A percentile compares a stretch with the other conserved stretches of the same genome.
Conservation (phyloP, 2,329 filamentous ascomycete species). For the Paecilomyces dactylethromorphus region DNA sequence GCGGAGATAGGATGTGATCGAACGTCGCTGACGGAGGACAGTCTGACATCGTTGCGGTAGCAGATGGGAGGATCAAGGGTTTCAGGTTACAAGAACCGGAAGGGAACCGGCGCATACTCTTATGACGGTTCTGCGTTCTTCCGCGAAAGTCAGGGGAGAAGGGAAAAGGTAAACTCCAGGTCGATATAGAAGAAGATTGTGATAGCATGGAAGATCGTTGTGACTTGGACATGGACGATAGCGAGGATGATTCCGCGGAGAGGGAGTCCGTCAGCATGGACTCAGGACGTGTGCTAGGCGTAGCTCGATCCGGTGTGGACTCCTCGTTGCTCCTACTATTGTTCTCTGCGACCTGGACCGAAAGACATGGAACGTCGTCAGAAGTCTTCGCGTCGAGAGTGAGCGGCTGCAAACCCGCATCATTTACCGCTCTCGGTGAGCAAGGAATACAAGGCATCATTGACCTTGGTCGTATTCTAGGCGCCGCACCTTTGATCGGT, state of each 20-base stretch:
- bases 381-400: background rate
- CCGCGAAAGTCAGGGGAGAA: conserved; percentile 14
- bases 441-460: conserved; percentile 8
- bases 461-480: conserved; percentile 9
- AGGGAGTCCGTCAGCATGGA: background rate
- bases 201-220: conserved; percentile 20
- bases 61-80: conserved; percentile 23
- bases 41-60: conserved; percentile 3
- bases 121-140: conserved; percentile 13
- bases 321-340: background rate
- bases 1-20: conserved; percentile 5
- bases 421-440: background rate
- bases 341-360: background rate
- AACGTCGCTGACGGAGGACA: conserved; percentile 1
- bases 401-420: background rate
- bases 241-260: conserved; percentile 10
- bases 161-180: conserved; percentile 16
- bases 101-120: conserved; percentile 27
- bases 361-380: background rate
- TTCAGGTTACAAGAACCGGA: conserved; percentile 28
- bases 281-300: background rate
- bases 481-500: conserved; percentile 6
- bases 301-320: background rate
- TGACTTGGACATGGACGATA: conserved; percentile 11
- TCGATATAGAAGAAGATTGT: conserved; percentile 12